phyloP scores from a whole-genome alignment of 345 rosid genomes.

The Pistacia atlantica region DNA sequence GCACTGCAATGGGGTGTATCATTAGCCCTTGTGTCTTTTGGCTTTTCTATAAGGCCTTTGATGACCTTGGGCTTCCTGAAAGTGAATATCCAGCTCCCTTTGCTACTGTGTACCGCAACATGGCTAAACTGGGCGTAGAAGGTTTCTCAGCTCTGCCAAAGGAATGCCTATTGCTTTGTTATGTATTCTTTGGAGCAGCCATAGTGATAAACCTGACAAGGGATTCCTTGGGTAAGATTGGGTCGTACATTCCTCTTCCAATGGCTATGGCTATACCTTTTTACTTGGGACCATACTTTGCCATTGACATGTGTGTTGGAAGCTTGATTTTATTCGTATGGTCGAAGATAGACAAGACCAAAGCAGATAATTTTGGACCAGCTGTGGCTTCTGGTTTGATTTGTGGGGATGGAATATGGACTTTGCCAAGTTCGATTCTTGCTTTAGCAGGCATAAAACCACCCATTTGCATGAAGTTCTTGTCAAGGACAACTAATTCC shows the following conservation, averaged over 20 bases:
- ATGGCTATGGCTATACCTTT: slow-evolving; percentile 96
- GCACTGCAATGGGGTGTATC: slow-evolving; percentile 85
- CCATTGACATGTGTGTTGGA: slow-evolving; percentile 85
- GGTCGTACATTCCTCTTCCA: slow-evolving; percentile 64
- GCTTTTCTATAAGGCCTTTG: slow-evolving; percentile 77
- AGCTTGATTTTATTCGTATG: slow-evolving; percentile 72
- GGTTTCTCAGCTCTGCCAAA: slow-evolving; percentile 77
- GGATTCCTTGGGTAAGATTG: slow-evolving; percentile 44
- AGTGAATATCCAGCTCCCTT: slow-evolving; percentile 68
- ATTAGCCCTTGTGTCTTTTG: slow-evolving; percentile 79
- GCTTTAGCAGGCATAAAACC: slow-evolving; percentile 63
- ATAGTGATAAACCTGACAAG: slow-evolving; percentile 52
- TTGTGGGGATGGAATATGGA: slow-evolving; percentile 85
- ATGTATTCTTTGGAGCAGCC: slow-evolving; percentile 58
- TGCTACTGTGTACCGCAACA: slow-evolving; percentile 54
- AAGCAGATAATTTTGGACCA: slow-evolving; percentile 67
- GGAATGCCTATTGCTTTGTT: slow-evolving; percentile 66
- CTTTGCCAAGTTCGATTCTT: slow-evolving; percentile 67
- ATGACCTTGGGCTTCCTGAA: slow-evolving; percentile 52
- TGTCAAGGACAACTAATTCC: slow-evolving; percentile 47
- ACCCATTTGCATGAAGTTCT: slow-evolving; percentile 87
- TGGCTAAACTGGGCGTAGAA: slow-evolving; percentile 70
- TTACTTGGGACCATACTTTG: slow-evolving; percentile 75
- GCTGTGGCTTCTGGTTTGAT: slow-evolving; percentile 90
- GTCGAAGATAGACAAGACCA: slow-evolving; percentile 58